phyloP scores from a whole-genome alignment of 2,329 filamentous ascomycete genomes.

The Colletotrichum cereale region DNA sequence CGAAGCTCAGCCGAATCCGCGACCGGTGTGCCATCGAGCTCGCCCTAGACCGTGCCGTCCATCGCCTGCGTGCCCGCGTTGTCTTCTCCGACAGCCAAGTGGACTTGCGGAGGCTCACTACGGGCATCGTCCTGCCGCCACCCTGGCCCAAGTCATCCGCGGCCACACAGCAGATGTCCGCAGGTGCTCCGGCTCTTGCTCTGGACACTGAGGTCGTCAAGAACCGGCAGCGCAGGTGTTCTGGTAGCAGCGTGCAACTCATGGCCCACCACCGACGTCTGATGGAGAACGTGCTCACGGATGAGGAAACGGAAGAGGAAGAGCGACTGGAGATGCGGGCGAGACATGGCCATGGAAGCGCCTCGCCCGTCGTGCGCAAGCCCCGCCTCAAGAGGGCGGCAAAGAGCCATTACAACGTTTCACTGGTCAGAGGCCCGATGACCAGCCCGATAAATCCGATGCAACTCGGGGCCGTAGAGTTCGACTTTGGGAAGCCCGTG shows the following conservation, averaged over 20 bases:
- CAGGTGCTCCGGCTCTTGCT: slow-evolving; percentile 41
- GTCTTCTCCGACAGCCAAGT: slow-evolving; percentile 77
- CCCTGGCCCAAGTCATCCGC: slow-evolving; percentile 46
- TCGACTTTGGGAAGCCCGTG: slow-evolving; percentile 37
- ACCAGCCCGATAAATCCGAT: slow-evolving; percentile 44
- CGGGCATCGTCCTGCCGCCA: slow-evolving; percentile 45
- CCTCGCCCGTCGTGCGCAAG: slow-evolving; percentile 50
- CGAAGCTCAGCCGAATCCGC: slow-evolving; percentile 84
- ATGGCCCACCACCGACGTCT: slow-evolving; percentile 52
- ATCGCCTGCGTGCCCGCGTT: slow-evolving; percentile 74
- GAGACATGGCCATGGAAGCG: slow-evolving; percentile 46
- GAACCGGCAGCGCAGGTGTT: slow-evolving; percentile 60
- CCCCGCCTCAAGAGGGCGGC: slow-evolving; percentile 57
- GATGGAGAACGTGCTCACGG: slow-evolving; percentile 56
- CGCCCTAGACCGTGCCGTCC: slow-evolving; percentile 82
- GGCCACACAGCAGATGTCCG: slow-evolving; percentile 38
- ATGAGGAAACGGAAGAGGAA: slow-evolving; percentile 59
- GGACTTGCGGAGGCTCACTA: slow-evolving; percentile 64
- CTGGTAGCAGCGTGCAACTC: slow-evolving; percentile 62
- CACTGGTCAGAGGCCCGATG: slow-evolving; percentile 43
- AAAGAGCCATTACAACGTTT: slow-evolving; percentile 51
- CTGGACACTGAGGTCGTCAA: slow-evolving; percentile 48
- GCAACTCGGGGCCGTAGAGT: slow-evolving; percentile 45
- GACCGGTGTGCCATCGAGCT: slow-evolving; percentile 92
- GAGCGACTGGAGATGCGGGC: slow-evolving; percentile 58